Percentiles rank a stretch among this genome's conserved stretches.
Conservation (phyloP, 495 filamentous ascomycete genomes). For the Penicillium goetzii region DNA sequence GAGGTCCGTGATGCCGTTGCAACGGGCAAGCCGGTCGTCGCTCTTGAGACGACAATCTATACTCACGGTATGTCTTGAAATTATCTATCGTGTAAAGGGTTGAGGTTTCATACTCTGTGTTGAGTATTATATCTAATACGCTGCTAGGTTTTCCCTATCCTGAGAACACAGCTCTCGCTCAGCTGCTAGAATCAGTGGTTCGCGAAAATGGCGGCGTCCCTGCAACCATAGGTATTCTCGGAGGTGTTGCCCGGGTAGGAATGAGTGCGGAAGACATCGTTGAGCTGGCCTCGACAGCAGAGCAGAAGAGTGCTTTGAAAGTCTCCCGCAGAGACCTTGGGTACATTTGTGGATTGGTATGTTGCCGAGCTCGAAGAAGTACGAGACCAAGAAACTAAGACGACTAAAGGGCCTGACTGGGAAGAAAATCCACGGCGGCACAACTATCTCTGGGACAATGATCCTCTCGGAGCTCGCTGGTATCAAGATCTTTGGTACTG, state of each 20-base stretch:
- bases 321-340: constrained; percentile 84
- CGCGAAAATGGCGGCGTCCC: constrained; percentile 82
- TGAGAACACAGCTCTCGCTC: constrained; percentile 73
- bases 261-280: constrained; percentile 69
- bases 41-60: constrained; percentile 90
- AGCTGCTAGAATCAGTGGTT: constrained; percentile 72
- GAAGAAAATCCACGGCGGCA: constrained; percentile 77
- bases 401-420: constrained; percentile 60
- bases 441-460: constrained; percentile 93
- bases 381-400: constrained; percentile 15
- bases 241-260: constrained; percentile 81
- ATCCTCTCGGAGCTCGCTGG: constrained; percentile 83
- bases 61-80: constrained; percentile 64
- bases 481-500: constrained; percentile 92
- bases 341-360: constrained; percentile 78
- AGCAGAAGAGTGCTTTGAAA: constrained; percentile 68
- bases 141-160: constrained; percentile 76
- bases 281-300: constrained; percentile 67
- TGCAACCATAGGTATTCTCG: constrained; percentile 86
- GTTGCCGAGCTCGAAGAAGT: constrained; percentile 16
- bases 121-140: neutral
- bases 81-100: neutral
- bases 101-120: neutral
- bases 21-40: constrained; percentile 78
- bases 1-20: constrained; percentile 79